Conservation (phyloP, 768 basidiomycete species). For the Russula olivacea region DNA sequence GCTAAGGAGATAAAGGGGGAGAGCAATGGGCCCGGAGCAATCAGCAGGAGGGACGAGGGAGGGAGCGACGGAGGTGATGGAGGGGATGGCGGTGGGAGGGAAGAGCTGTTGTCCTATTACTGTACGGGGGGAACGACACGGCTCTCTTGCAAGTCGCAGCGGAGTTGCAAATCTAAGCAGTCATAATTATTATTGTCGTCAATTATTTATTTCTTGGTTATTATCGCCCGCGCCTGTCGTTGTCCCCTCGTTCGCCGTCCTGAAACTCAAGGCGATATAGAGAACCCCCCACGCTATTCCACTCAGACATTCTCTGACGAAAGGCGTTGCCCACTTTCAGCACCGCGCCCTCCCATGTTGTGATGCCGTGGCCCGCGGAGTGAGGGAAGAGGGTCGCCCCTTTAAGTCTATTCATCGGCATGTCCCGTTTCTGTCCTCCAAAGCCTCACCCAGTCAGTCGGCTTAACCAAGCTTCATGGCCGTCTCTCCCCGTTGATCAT, state of each 20-base stretch:
- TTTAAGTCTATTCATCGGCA: conserved; percentile 13
- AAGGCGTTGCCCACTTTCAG: background rate
- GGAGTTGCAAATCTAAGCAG: conserved; percentile 23
- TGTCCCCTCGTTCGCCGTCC: background rate
- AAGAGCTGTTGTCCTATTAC: conserved; percentile 24
- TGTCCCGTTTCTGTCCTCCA: conserved; percentile 11
- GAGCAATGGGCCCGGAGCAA: conserved; percentile 6
- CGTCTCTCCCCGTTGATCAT: conserved; percentile 10
- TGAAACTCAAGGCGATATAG: background rate
- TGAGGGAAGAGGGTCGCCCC: background rate
- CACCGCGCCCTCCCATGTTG: background rate
- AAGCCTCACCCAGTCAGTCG: background rate
- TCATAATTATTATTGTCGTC: conserved; percentile 1
- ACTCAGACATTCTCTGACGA: background rate
- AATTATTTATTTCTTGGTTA: conserved; percentile 11
- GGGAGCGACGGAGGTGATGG: conserved; percentile 22
- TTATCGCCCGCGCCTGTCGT: background rate
- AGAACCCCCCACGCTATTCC: conserved; percentile 8
- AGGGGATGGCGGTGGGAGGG: conserved; percentile 28
- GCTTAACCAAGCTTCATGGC: conserved; percentile 1
- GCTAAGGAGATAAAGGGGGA: background rate
- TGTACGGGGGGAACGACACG: conserved; percentile 23
- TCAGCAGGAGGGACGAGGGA: conserved; percentile 16
- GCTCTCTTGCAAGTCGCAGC: conserved; percentile 16
- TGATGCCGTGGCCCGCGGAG: conserved; percentile 15